Evolutionary conservation across 2,329 filamentous ascomycete genomes (phyloP).

Genomic region (Aspergillus floridensis): DNA sequence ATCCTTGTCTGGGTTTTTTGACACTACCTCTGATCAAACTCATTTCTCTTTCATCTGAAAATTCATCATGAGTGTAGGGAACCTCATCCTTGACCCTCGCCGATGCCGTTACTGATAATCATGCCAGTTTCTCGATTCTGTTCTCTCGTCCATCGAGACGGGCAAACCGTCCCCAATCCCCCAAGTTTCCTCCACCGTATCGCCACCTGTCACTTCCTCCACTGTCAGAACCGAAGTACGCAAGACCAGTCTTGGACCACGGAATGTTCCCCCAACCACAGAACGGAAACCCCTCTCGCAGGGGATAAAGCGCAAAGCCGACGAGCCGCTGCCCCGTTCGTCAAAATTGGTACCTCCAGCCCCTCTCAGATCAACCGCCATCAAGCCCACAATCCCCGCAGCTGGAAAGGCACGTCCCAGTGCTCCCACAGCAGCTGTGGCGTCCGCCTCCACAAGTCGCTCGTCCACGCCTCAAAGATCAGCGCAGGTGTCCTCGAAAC

Average conservation of each 20-base stretch:
- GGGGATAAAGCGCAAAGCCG: conserved; percentile 45
- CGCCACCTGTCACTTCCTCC: conserved; percentile 24
- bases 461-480: conserved; percentile 19
- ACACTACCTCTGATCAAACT: background rate
- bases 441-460: conserved; percentile 15
- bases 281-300: conserved; percentile 19
- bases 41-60: background rate
- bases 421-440: background rate
- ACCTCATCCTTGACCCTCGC: background rate
- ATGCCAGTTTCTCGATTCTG: conserved; percentile 50
- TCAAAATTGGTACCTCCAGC: conserved; percentile 25
- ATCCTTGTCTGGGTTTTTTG: conserved; percentile 4
- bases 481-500: conserved; percentile 32
- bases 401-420: conserved; percentile 17
- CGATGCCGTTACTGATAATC: conserved; percentile 21
- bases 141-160: conserved; percentile 51
- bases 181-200: conserved; percentile 22
- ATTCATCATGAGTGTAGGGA: conserved; percentile 41
- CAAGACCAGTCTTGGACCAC: conserved; percentile 18
- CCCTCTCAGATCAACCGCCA: conserved; percentile 17
- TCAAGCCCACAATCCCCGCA: conserved; percentile 17
- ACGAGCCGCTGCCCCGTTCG: conserved; percentile 36
- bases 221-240: conserved; percentile 22
- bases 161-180: conserved; percentile 35
- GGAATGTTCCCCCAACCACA: conserved; percentile 11